These are phyloP conservation scores for Cicer chorassanicum DNA, from an alignment of 306 rosid genomes.

Conservation along the genomic window DNA sequence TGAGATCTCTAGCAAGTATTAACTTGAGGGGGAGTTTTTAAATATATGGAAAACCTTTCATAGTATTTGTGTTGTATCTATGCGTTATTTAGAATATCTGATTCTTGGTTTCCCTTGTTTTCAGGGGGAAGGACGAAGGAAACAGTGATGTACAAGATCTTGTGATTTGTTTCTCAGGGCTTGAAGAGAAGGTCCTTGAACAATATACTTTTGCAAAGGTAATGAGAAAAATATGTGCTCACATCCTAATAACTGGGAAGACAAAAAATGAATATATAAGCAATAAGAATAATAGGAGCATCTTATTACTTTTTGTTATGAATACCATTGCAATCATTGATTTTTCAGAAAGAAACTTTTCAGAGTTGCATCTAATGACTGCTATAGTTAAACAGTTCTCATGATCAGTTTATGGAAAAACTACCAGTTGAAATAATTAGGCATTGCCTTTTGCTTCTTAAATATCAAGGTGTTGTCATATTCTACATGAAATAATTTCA, in stretches of 20 bases:
- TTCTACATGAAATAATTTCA: constrained; percentile 1
- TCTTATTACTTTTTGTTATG: constrained; percentile 21
- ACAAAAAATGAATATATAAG: constrained; percentile 18
- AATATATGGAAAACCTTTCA: not conserved
- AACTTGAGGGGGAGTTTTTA: not conserved
- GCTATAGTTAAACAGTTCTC: constrained; percentile 26
- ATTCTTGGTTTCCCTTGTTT: constrained; percentile 41
- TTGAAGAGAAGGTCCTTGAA: constrained; percentile 94
- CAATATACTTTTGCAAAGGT: constrained; percentile 98
- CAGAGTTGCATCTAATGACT: constrained; percentile 14
- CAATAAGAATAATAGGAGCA: constrained; percentile 16
- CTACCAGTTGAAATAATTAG: constrained; percentile 26
- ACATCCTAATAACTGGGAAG: constrained; percentile 22
- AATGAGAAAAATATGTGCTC: constrained; percentile 36
- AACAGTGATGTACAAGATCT: constrained; percentile 83
- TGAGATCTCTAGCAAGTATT: not conserved
- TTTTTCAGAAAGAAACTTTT: constrained; percentile 33
- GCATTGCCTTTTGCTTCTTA: constrained; percentile 30
- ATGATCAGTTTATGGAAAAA: constrained; percentile 20
- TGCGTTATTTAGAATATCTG: constrained; percentile 11
- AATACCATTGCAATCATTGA: constrained; percentile 26
- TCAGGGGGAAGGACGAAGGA: constrained; percentile 84
- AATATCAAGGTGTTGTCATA: constrained; percentile 25
- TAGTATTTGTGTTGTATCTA: not conserved
- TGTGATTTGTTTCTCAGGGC: constrained; percentile 70